Evolutionary conservation across 2,329 filamentous ascomycete genomes (phyloP).

Genomic region (Magnaporthales sp.): DNA sequence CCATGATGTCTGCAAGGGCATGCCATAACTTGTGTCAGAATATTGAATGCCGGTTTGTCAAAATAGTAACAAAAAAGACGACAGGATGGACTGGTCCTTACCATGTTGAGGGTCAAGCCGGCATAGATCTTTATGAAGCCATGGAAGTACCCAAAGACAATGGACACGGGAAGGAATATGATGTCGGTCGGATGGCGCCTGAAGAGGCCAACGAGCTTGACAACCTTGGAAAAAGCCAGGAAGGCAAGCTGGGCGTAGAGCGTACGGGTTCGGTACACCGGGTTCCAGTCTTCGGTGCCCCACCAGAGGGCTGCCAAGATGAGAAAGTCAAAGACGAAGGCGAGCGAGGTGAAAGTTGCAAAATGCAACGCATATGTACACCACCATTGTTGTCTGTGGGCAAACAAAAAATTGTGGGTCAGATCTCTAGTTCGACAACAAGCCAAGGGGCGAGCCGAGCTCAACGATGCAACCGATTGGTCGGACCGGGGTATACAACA

Average conservation of each 20-base stretch:
- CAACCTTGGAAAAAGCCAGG: constrained; percentile 74
- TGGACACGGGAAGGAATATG: constrained; percentile 71
- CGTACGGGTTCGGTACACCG: constrained; percentile 40
- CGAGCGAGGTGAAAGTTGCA: constrained; percentile 85
- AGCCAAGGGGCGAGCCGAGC: not conserved
- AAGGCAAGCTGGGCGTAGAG: constrained; percentile 59
- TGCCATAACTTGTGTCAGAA: not conserved
- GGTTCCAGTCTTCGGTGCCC: constrained; percentile 55
- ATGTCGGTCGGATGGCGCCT: constrained; percentile 76
- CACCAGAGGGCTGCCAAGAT: constrained; percentile 62
- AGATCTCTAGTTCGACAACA: not conserved
- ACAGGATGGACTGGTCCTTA: constrained; percentile 42
- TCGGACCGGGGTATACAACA: not conserved
- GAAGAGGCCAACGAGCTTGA: constrained; percentile 85
- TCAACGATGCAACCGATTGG: not conserved
- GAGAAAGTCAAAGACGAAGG: constrained; percentile 68
- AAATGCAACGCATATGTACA: constrained; percentile 88
- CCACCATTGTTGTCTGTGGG: constrained; percentile 74
- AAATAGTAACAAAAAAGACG: no score
- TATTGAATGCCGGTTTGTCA: not conserved
- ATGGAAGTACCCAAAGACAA: constrained; percentile 88
- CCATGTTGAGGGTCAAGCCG: constrained; percentile 72
- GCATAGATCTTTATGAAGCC: constrained; percentile 88
- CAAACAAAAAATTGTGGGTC: constrained; percentile 7
- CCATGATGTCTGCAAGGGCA: constrained; percentile 69